Evolutionary conservation across 352 stramenopile species (phyloP).

Genomic region (Pythium graminicola): DNA sequence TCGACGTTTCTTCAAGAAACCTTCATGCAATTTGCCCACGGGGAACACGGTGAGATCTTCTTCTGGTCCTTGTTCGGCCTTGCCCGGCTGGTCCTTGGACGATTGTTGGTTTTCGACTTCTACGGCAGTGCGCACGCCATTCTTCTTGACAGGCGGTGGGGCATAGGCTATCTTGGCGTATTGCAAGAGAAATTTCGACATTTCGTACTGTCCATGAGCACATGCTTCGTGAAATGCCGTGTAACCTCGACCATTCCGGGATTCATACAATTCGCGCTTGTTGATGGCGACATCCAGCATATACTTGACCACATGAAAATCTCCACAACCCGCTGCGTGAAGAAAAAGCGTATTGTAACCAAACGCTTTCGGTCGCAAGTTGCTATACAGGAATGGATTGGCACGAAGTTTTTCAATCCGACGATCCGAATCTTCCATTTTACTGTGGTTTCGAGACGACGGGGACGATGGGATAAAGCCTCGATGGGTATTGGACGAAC

Average conservation of each 20-base stretch:
- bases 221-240: constrained; percentile 72
- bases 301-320: constrained; percentile 75
- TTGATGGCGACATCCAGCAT: constrained; percentile 40
- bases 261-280: constrained; percentile 29
- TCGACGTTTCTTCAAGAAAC: constrained; percentile 65
- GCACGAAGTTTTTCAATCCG: constrained; percentile 47
- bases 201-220: constrained; percentile 54
- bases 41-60: constrained; percentile 5
- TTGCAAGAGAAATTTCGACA: constrained; percentile 59
- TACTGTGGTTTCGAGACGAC: constrained; percentile 42
- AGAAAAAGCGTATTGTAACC: constrained; percentile 73
- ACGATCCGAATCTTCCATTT: constrained; percentile 66
- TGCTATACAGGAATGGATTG: constrained; percentile 42
- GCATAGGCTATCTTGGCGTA: constrained; percentile 18
- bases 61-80: constrained; percentile 11
- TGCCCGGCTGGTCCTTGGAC: background rate
- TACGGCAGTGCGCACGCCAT: background rate
- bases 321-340: constrained; percentile 47
- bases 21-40: constrained; percentile 16
- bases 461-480: background rate
- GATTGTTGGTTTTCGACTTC: constrained; percentile 4
- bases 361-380: constrained; percentile 40
- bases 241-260: constrained; percentile 46
- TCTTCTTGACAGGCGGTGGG: background rate
- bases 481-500: background rate